These are phyloP conservation scores for Climacium dendroides DNA, from an alignment of 225 moss, liverwort and hornwort genomes.

Conservation along the genomic window DNA sequence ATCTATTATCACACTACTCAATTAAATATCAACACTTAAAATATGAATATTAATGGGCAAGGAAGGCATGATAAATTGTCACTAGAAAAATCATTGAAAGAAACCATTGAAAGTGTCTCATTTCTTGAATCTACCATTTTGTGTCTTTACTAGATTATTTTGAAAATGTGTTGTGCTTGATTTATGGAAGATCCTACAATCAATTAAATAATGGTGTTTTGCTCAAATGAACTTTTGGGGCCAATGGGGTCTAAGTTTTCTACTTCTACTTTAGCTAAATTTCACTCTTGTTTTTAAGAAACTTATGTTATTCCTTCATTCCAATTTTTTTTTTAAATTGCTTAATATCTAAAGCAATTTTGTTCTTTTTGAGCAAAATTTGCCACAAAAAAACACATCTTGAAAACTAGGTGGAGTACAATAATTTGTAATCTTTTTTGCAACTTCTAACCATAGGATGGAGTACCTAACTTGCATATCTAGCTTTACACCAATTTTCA, in stretches of 20 bases:
- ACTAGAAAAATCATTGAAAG: too few relatives aligned
- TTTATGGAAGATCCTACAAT: neutral
- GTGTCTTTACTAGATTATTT: neutral
- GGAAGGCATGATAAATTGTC: neutral
- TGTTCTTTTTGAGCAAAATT: neutral
- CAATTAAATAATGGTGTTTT: neutral
- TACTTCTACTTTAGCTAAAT: neutral
- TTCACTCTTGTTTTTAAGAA: neutral
- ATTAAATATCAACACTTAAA: neutral
- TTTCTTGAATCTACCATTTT: neutral
- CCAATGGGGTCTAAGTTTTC: neutral
- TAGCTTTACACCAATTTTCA: neutral
- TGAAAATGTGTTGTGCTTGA: neutral
- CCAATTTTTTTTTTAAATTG: too few relatives aligned
- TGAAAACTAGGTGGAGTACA: rapidly evolving
- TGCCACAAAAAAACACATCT: neutral
- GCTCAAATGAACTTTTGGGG: neutral
- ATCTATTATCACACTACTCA: neutral
- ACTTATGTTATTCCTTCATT: neutral
- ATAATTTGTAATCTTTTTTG: neutral
- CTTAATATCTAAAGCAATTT: neutral
- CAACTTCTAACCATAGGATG: neutral
- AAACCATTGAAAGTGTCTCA: rapidly evolving
- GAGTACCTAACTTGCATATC: neutral
- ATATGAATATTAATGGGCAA: neutral